These are phyloP conservation scores for Vicia villosa DNA, from an alignment of 306 rosid genomes.

Conservation along the genomic window DNA sequence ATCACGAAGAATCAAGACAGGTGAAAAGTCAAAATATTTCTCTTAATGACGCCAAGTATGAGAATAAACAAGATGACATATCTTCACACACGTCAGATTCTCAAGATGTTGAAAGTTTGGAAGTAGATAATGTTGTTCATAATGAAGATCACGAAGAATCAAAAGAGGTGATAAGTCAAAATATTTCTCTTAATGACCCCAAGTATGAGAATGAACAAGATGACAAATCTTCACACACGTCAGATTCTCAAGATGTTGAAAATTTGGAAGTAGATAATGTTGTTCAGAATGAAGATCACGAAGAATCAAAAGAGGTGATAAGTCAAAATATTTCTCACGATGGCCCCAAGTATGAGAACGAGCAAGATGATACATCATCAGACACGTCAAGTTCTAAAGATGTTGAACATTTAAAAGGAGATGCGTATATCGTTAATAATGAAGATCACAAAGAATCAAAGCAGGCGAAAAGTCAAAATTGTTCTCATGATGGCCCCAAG, in stretches of 20 bases:
- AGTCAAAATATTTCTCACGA: slow-evolving; percentile 17
- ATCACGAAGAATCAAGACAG: neutral
- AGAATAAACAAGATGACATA: slow-evolving; percentile 20
- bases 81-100: slow-evolving; percentile 9
- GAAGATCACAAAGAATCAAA: slow-evolving; percentile 32
- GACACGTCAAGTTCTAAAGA: slow-evolving; percentile 32
- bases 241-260: neutral
- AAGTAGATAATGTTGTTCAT: slow-evolving; percentile 25
- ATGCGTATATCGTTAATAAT: slow-evolving; percentile 23
- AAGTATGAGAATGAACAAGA: neutral
- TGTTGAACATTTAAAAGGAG: slow-evolving; percentile 43
- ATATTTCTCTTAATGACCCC: neutral
- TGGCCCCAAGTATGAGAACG: slow-evolving; percentile 3
- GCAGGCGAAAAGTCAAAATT: slow-evolving; percentile 27
- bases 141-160: slow-evolving; percentile 13
- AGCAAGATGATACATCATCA: slow-evolving; percentile 24
- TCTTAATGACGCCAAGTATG: slow-evolving; percentile 8
- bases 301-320: neutral
- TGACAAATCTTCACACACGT: neutral
- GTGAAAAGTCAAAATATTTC: slow-evolving; percentile 10
- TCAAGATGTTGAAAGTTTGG: slow-evolving; percentile 38
- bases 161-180: neutral
- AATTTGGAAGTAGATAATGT: neutral
- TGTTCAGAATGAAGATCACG: neutral
- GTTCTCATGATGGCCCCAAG: slow-evolving; percentile 13